A percentile compares a stretch with the other conserved stretches of the same genome.
Conservation (phyloP, 2,329 filamentous ascomycete genomes). For the Cadophora sp. region DNA sequence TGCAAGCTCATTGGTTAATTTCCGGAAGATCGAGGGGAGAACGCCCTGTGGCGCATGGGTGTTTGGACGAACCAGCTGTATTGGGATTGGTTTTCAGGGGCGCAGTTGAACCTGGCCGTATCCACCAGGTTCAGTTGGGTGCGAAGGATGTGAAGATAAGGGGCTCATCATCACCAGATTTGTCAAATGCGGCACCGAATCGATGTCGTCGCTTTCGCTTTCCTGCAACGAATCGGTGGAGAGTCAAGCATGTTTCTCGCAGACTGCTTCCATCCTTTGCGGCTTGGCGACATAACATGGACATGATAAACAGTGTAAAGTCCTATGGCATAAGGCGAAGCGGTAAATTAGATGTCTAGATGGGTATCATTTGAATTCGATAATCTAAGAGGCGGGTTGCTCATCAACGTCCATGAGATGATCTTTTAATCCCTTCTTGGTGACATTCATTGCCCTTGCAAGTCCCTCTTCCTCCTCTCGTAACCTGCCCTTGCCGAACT, state of each 20-base stretch:
- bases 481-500: slow-evolving; percentile 65
- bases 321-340: background rate
- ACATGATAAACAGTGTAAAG: background rate
- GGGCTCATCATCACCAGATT: too few relatives aligned
- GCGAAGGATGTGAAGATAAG: too few relatives aligned
- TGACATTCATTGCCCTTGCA: slow-evolving; percentile 71
- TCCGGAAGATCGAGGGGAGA: background rate
- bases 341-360: background rate
- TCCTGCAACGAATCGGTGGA: too few relatives aligned
- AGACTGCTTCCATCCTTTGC: too few relatives aligned
- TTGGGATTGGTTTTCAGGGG: too few relatives aligned
- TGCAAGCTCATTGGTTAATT: background rate
- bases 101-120: too few relatives aligned
- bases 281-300: too few relatives aligned
- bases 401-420: slow-evolving; percentile 54
- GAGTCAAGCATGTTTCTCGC: too few relatives aligned
- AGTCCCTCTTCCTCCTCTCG: slow-evolving; percentile 73
- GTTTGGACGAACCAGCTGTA: background rate
- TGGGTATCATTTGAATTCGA: slow-evolving; percentile 2
- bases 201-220: too few relatives aligned
- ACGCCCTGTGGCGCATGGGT: background rate
- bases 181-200: too few relatives aligned
- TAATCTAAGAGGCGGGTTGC: background rate
- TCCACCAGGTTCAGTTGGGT: background rate
- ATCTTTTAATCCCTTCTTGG: slow-evolving; percentile 68